These are phyloP conservation scores for Barnettozyma vustinii DNA, from an alignment of 805 yeast genomes.

Conservation along the genomic window DNA sequence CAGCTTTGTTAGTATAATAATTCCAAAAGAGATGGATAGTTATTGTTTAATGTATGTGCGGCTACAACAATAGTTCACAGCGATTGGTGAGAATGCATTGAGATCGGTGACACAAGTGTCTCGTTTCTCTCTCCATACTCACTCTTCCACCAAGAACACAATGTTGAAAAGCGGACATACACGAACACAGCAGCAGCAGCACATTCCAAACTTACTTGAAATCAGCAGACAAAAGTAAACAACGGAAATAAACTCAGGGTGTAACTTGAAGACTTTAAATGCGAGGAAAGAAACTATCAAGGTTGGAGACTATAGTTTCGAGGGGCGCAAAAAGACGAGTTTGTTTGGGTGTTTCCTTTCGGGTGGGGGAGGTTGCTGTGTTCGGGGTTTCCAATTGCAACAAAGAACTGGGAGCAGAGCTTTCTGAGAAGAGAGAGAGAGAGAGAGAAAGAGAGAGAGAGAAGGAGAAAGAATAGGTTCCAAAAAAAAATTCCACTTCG, in stretches of 20 bases:
- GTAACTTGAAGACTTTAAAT: background rate
- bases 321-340: background rate
- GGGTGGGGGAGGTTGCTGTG: constrained; percentile 1
- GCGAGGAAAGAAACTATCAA: constrained; percentile 2
- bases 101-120: background rate
- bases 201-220: background rate
- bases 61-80: background rate
- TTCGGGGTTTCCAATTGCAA: constrained; percentile 7
- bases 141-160: constrained; percentile 3
- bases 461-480: constrained; percentile 16
- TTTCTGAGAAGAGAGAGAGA: constrained; percentile 25
- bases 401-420: constrained; percentile 21
- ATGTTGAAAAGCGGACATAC: background rate
- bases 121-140: constrained; percentile 8
- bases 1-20: background rate
- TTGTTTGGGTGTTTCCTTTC: constrained; percentile 3
- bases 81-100: background rate
- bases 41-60: background rate
- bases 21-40: background rate
- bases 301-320: constrained; percentile 9
- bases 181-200: background rate
- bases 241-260: background rate
- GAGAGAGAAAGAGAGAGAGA: constrained; percentile 29
- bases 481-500: constrained; percentile 7
- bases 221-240: constrained; percentile 1